These are phyloP conservation scores for Nothophytophthora sp. DNA, from an alignment of 352 stramenopile genomes.

Conservation along the genomic window DNA sequence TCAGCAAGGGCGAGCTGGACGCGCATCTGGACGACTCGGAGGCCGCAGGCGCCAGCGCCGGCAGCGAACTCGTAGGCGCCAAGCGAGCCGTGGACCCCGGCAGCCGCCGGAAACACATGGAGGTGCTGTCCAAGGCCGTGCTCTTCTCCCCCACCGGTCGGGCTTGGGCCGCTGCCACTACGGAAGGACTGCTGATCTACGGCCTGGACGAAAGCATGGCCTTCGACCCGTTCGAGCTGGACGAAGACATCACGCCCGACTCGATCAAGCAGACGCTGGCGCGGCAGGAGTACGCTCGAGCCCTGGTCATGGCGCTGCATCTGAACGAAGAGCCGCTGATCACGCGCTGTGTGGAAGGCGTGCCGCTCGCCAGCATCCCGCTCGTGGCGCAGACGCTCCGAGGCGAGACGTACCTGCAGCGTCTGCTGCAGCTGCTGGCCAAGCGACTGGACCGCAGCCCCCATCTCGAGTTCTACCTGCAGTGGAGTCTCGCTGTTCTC, in stretches of 20 bases:
- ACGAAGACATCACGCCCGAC: constrained; percentile 97
- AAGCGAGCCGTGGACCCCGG: constrained; percentile 94
- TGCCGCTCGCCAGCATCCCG: constrained; percentile 87
- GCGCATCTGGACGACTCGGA: constrained; percentile 54
- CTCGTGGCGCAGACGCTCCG: constrained; percentile 92
- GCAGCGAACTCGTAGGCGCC: constrained; percentile 70
- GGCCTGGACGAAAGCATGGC: constrained; percentile 95
- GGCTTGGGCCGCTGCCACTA: constrained; percentile 97
- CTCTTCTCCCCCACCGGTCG: constrained; percentile 97
- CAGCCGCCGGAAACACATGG: constrained; percentile 81
- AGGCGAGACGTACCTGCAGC: constrained; percentile 89
- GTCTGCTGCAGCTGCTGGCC: constrained; percentile 92
- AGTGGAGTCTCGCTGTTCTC: constrained; percentile 95
- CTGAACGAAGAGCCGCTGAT: constrained; percentile 97
- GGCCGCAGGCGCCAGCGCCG: constrained; percentile 19
- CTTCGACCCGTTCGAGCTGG: constrained; percentile 99
- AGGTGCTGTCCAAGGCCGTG: constrained; percentile 92
- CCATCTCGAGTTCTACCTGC: constrained; percentile 98
- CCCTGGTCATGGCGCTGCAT: constrained; percentile 96
- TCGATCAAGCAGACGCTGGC: constrained; percentile 88
- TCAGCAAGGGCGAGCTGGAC: constrained; percentile 75
- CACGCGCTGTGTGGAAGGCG: constrained; percentile 89
- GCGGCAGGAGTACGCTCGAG: constrained; percentile 90
- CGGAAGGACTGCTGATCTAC: constrained; percentile 98
- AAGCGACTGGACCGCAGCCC: constrained; percentile 92